Base-by-base conservation (phyloP, 768 basidiomycete species). In the Leucosporidium yakuticum region DNA sequence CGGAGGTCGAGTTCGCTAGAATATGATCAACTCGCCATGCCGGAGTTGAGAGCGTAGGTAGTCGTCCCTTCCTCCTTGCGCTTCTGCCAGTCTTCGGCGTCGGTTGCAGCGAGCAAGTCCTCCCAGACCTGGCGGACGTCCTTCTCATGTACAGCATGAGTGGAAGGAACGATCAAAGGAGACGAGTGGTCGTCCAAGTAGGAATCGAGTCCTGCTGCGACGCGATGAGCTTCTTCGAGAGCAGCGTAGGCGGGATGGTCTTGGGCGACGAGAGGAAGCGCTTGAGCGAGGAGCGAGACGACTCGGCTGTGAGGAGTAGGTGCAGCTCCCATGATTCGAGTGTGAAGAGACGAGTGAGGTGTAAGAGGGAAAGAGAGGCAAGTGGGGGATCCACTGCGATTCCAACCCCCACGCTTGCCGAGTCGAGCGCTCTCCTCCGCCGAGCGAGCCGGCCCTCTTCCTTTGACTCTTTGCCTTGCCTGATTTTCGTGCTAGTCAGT, bases 121-220 rank as follows among this genome's bases (percentile, higher is more conserved):
- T 62, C 25, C 66, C 59, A 69, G 27, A 60, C 64, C 25, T 27
- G 8, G 15, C 62, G 25, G 15, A 69, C 62, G 23, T 55, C 36
- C n/a, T 36, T 47, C 44, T 65, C 61, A 29, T 21, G 11, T 11
- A 62, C 58, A 4, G 5, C 55, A 29, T 66, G 60, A 1, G 19
- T 39, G 1, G 19, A 49, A 2, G 69, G 66, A 12, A 70, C 65
- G 54, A 73, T 57, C 19, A 75, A 61, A 9, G 67, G 63, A 20
- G 64, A 66, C 7, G 71, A 64, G 25, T 67, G 62, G 12, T 50
- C 14, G 34, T 75, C 71, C 23, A 73, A 50, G 60, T 73, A 75
- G 0, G 48, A 31, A 31, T 73, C 71, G 12, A 63, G 50, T 25
- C 69, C 68, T 8, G 60, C 39, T 6, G 62, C 62, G 17, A 73